These are phyloP conservation scores for Oleoguttula mirabilis DNA, from an alignment of 495 filamentous ascomycete species.

Conservation along the genomic window DNA sequence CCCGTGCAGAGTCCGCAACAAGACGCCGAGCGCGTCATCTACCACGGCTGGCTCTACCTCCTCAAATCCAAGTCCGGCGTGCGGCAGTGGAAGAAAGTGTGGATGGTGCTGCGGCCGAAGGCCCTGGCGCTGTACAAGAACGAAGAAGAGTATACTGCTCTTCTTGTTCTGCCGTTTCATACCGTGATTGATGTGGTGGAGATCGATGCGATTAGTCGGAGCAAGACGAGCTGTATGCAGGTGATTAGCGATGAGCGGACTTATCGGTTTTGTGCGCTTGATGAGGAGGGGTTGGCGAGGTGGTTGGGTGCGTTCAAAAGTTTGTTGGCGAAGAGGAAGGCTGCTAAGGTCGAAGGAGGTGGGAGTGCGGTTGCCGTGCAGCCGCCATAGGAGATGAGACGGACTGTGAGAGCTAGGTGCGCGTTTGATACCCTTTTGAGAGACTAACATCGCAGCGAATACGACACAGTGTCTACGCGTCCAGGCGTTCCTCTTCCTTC, in stretches of 20 bases:
- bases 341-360: background rate
- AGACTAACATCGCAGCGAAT: too few relatives aligned
- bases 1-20: background rate
- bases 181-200: constrained; percentile 86
- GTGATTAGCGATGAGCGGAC: constrained; percentile 90
- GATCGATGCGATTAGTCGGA: constrained; percentile 73
- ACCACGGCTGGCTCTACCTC: constrained; percentile 81
- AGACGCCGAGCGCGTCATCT: constrained; percentile 61
- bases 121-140: constrained; percentile 88
- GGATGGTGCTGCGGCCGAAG: constrained; percentile 81
- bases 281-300: constrained; percentile 71
- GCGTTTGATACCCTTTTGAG: too few relatives aligned
- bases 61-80: constrained; percentile 78
- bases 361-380: background rate
- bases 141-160: constrained; percentile 78
- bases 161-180: constrained; percentile 67
- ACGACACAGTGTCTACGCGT: too few relatives aligned
- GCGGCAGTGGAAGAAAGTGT: constrained; percentile 86
- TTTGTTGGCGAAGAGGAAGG: constrained; percentile 58
- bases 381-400: background rate
- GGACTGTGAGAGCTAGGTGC: too few relatives aligned
- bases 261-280: constrained; percentile 70
- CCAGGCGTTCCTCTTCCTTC: too few relatives aligned
- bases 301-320: constrained; percentile 88
- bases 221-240: constrained; percentile 78